Base-by-base conservation (phyloP, 2,329 filamentous ascomycete genomes). In the Scolecobasidium constrictum region DNA sequence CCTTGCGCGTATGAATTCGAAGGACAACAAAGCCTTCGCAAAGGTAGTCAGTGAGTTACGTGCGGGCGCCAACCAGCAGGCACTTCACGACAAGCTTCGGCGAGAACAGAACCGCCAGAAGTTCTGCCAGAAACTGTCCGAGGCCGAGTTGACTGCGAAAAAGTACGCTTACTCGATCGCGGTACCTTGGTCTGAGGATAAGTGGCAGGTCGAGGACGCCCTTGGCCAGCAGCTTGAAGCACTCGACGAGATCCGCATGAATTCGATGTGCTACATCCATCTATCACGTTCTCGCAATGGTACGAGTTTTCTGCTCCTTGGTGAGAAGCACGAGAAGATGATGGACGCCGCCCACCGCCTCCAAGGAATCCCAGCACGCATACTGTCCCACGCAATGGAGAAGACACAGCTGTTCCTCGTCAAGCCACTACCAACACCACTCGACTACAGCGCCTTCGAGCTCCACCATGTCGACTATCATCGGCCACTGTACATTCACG, bases 181-280 rank as follows among this genome's bases (percentile, higher is more conserved):
- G 9, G 26, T 37, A 9, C 35, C 35, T 37, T 15, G 35, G 35
- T 7, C 9, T 9, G 35, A 37, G 17, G 35, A 37, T 9, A 9
- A 34, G 4, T 44, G 42, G 42, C 22, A 15, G 11, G 9, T 43
- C 16, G 35, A 15, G 9, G 35, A 44, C 6, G 35, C 33, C n/a
- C 35, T 44, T 13, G 42, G 42, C 7, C 5, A 16, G n/a, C 18
- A 5, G 12, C 20, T 40, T 15, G 42, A 44, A 18, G 42, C 35
- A 12, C 23, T 44, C 2, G 35, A 44, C 15, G 28, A 17, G 7
- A 31, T 44, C 18, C 42, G 42, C 11, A 44, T 41, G 35, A 35
- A 44, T 9, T 5, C 15, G 16, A 4, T 7, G n/a, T 38, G 35
- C 13, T 26, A 44, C 17, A 44, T 44, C n/a, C 19, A 7, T 12